Base-by-base conservation (phyloP, 2,329 filamentous ascomycete species). In the Aureobasidium sp. region DNA sequence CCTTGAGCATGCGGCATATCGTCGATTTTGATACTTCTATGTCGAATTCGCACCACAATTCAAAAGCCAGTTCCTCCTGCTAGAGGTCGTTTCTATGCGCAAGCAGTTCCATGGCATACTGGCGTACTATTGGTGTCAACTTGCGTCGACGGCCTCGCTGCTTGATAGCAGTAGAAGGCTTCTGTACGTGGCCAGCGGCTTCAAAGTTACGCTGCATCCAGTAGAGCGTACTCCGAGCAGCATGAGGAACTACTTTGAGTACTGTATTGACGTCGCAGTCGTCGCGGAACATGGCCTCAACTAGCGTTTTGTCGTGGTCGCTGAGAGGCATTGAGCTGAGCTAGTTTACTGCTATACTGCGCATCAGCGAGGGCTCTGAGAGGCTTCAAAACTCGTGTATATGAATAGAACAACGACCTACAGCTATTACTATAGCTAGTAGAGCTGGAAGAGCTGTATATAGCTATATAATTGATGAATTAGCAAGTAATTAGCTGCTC, bases 1-100 rank as follows among this genome's bases (percentile, higher is more conserved):
- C 42, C 47, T 50, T 50, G 12, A 50, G 27, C 15, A 50, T 50
- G 5, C 17, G 17, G 29, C 27, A 34, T 34, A 50, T 20, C 1
- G 29, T 50, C 47, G 27, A 34, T 50, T 50, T 34, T 34, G 8
- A 50, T 20, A 50, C 26, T 41, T 37, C 26, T 41, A 57, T 23
- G 9, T 47, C 53, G 26, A 57, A 57, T 47, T 57, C 8, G 8
- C 41, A 57, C 41, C 8, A 57, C 9, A 46, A 46, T 34, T 57
- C 13, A 37, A 57, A 57, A 17, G 32, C 41, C 10, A 57, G 20
- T 15, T 57, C 41, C 39, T 57, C 39, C 39, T 57, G 15, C 53
- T 20, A 57, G 17, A 57, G 53, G 41, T 57, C 53, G 53, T 57
- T 57, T 17, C 53, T 57, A 46, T 44, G n/a, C 27, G 39, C 8